A percentile compares a stretch with the other conserved stretches of the same genome.
Evolutionary conservation across 2,329 filamentous ascomycete genomes (phyloP).

Genomic region (Phyllosticta capitalensis): DNA sequence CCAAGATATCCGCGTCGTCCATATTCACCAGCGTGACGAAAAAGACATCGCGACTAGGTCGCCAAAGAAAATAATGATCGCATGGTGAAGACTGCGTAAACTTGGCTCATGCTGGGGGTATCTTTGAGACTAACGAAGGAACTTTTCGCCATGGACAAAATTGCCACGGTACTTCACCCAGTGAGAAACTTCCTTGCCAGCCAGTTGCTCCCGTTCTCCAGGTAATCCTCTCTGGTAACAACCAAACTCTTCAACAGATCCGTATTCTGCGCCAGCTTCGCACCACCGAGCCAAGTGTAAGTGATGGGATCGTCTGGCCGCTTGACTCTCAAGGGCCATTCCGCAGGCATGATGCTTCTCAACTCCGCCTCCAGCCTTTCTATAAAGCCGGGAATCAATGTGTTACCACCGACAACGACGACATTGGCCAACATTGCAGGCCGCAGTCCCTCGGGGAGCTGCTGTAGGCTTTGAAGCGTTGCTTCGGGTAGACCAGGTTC

Average conservation of each 20-base stretch:
- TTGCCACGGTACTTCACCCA: background rate
- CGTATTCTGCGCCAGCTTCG: conserved; percentile 60
- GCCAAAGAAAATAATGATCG: too few relatives aligned
- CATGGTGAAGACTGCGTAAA: background rate
- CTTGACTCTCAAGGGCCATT: conserved; percentile 22
- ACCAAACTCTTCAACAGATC: conserved; percentile 54
- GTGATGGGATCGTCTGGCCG: conserved; percentile 67
- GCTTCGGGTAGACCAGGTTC: conserved; percentile 75
- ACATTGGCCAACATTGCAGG: conserved; percentile 79
- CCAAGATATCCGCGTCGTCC: too few relatives aligned
- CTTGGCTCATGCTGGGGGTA: background rate
- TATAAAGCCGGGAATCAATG: conserved; percentile 70
- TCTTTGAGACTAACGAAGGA: background rate
- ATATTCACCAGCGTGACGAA: too few relatives aligned
- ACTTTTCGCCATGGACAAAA: background rate
- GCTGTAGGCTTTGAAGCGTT: conserved; percentile 67
- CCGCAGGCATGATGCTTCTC: conserved; percentile 39
- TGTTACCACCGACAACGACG: conserved; percentile 79
- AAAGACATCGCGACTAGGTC: too few relatives aligned
- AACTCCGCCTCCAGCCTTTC: conserved; percentile 66
- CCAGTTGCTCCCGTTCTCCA: conserved; percentile 70
- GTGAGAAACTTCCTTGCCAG: conserved; percentile 61
- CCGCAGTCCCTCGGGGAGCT: conserved; percentile 72
- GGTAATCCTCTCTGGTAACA: conserved; percentile 84
- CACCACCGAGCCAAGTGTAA: conserved; percentile 80